Percentiles rank a stretch among this genome's conserved stretches.
Evolutionary conservation across 192 early-diverging fungal species (phyloP).

Genomic region (Kappamyces sp.): DNA sequence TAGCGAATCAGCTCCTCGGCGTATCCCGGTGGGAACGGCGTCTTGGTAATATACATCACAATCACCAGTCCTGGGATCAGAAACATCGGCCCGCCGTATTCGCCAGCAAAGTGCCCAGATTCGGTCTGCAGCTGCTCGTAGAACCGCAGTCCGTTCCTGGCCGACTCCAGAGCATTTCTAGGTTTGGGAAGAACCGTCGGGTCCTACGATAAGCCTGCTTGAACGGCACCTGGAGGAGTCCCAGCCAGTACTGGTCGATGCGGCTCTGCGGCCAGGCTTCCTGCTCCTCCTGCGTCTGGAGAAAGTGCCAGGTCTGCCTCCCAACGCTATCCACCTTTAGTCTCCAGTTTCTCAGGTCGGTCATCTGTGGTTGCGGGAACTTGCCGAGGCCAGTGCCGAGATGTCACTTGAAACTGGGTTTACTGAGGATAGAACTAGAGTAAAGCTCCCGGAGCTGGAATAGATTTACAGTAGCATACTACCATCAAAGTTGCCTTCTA

Average conservation of each 20-base stretch:
- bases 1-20: slow-evolving; percentile 81
- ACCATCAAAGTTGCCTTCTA: slow-evolving; percentile 26
- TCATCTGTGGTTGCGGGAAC: slow-evolving; percentile 24
- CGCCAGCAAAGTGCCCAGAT: slow-evolving; percentile 93
- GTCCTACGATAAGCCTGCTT: slow-evolving; percentile 24
- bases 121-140: slow-evolving; percentile 78
- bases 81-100: slow-evolving; percentile 98
- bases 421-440: slow-evolving; percentile 1
- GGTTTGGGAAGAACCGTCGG: slow-evolving; percentile 50
- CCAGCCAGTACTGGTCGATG: slow-evolving; percentile 87
- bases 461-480: background rate
- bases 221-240: slow-evolving; percentile 27
- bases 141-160: slow-evolving; percentile 91
- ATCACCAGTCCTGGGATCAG: slow-evolving; percentile 87
- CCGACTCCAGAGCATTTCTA: slow-evolving; percentile 67
- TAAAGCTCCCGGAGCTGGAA: slow-evolving; percentile 1
- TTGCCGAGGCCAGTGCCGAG: background rate
- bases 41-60: slow-evolving; percentile 77
- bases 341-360: slow-evolving; percentile 83
- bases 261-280: slow-evolving; percentile 63
- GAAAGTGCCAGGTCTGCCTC: slow-evolving; percentile 88
- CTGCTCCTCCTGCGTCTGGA: slow-evolving; percentile 36
- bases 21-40: slow-evolving; percentile 57
- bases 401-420: background rate
- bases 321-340: slow-evolving; percentile 73